Evolutionary conservation across 495 filamentous ascomycete genomes (phyloP), one percentile per base, ranked within the genome.

Genomic region (Penicillium samsonianum): DNA sequence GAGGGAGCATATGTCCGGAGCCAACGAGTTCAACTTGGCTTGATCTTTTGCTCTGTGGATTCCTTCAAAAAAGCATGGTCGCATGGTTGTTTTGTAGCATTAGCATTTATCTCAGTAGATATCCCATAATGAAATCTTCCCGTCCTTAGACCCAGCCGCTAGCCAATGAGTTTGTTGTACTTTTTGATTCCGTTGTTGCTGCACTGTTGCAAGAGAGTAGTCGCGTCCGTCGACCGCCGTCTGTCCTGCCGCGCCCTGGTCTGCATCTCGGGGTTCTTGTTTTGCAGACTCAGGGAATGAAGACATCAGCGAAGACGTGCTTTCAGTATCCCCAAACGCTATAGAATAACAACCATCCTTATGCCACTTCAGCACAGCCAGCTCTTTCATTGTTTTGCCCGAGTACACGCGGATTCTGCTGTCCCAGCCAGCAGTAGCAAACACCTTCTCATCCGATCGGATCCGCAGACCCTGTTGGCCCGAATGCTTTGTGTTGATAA

Each of bases 351-450:
- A 91, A 17, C 94, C 93, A 35, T 89, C 89, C 58, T 86, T 84
- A 70, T 97, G 93, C 94, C 95, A 98, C 73, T 95, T 96, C 60
- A 98, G 73, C 57, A 98, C 94, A 5, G 94, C 94, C 3, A 98
- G 65, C 73, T 98, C 93, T 63, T 86, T 88, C 81, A 97, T 82
- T 0, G 85, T 88, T 65, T 88, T 90, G 12, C 81, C 69, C 1
- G 87, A 88, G 68, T 97, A 98, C 8, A 98, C 86, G 17, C 94
- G 74, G 0, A 90, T 74, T 41, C 84, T 82, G 0, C 84, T 80
- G 70, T 98, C 94, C 94, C 94, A 98, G 11, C 94, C 94, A 8
- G 91, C 94, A 0, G 94, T 97, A 12, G 89, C 90, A 65, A 96
- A 91, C 7, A 97, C 77, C 66, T 82, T 87, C 5, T 84, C 89